Evolutionary conservation across 148 eudicot genomes (phyloP).

Genomic region (Polygonum maritimum): DNA sequence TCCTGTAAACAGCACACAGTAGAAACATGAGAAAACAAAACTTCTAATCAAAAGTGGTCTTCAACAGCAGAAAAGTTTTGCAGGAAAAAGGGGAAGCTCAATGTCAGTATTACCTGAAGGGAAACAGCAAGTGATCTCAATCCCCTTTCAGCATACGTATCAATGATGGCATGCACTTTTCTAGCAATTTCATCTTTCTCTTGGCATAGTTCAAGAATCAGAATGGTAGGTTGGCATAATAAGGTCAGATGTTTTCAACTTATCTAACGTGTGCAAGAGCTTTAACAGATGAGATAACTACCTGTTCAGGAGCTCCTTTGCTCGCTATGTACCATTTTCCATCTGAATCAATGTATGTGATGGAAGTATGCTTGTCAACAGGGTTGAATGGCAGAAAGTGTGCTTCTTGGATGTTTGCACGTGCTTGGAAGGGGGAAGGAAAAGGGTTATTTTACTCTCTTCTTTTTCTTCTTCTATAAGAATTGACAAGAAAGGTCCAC

Average conservation of each 20-base stretch:
- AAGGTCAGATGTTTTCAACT: background rate
- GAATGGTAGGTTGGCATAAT: slow-evolving; percentile 10
- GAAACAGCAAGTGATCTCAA: slow-evolving; percentile 68
- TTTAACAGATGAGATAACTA: background rate
- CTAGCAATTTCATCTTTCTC: slow-evolving; percentile 48
- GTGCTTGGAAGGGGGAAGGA: slow-evolving; percentile 36
- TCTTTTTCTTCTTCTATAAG: background rate
- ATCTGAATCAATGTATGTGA: slow-evolving; percentile 52
- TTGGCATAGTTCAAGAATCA: slow-evolving; percentile 54
- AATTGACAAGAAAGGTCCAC: background rate
- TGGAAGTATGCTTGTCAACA: slow-evolving; percentile 56
- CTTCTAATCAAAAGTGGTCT: background rate
- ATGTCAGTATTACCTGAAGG: slow-evolving; percentile 35
- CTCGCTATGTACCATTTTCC: slow-evolving; percentile 63
- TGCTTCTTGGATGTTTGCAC: slow-evolving; percentile 50
- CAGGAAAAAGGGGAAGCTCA: background rate
- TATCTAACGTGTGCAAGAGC: background rate
- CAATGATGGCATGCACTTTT: slow-evolving; percentile 47
- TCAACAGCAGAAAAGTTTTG: background rate
- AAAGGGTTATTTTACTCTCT: background rate
- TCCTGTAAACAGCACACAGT: slow-evolving; percentile 24
- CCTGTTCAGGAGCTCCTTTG: slow-evolving; percentile 75
- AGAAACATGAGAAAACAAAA: background rate
- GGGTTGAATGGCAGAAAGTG: slow-evolving; percentile 72
- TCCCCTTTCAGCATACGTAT: slow-evolving; percentile 69